Evolutionary conservation across 352 stramenopile species (phyloP).

Genomic region (Thraustochytrium striatum): DNA sequence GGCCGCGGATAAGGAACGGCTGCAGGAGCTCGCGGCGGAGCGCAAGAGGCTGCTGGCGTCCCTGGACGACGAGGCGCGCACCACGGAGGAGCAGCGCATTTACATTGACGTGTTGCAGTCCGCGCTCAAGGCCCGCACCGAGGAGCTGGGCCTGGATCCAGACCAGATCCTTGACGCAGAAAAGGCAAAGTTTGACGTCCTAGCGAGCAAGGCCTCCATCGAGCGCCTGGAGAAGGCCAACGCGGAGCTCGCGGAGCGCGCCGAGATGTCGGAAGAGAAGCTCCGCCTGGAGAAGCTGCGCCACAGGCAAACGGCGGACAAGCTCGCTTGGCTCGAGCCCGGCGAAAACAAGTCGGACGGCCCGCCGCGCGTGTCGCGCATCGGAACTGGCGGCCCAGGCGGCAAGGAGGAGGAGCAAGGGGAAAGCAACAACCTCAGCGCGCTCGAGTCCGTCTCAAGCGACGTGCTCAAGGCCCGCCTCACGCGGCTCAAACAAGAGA

Average conservation of each 20-base stretch:
- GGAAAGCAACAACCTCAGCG: neutral
- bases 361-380: too few species aligned
- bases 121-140: conserved; percentile 23
- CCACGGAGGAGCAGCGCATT: conserved; percentile 29
- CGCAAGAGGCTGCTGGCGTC: neutral
- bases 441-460: neutral
- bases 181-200: conserved; percentile 34
- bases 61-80: neutral
- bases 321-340: conserved; percentile 16
- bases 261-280: neutral
- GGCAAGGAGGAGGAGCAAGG: neutral
- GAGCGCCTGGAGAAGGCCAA: neutral
- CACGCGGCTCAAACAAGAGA: neutral
- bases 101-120: conserved; percentile 39
- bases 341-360: neutral
- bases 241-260: neutral
- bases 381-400: neutral
- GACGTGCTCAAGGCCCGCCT: neutral
- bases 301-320: neutral
- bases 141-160: conserved; percentile 28
- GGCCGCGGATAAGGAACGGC: neutral
- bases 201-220: neutral
- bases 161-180: conserved; percentile 4
- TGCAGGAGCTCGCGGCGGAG: neutral
- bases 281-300: conserved; percentile 8